Evolutionary conservation across 441 rosid genomes (phyloP).

Genomic region (Gossypium gossypioides): DNA sequence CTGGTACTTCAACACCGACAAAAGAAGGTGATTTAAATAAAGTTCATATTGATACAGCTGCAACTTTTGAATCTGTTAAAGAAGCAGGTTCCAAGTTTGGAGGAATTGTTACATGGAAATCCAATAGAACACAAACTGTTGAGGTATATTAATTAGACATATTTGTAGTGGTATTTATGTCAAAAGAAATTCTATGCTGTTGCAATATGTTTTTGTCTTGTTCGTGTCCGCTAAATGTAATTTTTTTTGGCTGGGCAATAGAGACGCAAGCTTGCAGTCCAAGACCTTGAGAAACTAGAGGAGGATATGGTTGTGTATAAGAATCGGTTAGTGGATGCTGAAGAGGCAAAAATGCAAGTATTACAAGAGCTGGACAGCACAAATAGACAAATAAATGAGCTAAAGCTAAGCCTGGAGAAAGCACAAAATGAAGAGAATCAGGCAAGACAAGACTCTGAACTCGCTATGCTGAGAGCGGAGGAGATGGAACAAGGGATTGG

Average conservation of each 20-base stretch:
- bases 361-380: conserved; percentile 67
- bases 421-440: conserved; percentile 86
- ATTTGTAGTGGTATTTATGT: not conserved
- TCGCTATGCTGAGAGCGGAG: conserved; percentile 71
- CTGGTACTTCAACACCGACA: conserved; percentile 7
- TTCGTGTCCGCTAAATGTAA: not conserved
- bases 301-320: conserved; percentile 58
- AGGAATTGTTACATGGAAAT: conserved; percentile 95
- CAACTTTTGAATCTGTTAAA: conserved; percentile 88
- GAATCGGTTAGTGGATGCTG: conserved; percentile 51
- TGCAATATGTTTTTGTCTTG: conserved; percentile 4
- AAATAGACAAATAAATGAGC: conserved; percentile 74
- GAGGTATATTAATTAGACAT: conserved; percentile 39
- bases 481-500: conserved; percentile 87
- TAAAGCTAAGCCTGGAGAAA: conserved; percentile 69
- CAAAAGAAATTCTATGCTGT: not conserved
- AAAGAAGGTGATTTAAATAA: conserved; percentile 9
- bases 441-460: conserved; percentile 85
- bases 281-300: conserved; percentile 65
- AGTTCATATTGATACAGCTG: conserved; percentile 70
- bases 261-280: conserved; percentile 66
- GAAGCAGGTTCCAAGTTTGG: conserved; percentile 89
- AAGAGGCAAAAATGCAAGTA: conserved; percentile 46
- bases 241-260: not conserved
- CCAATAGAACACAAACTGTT: conserved; percentile 63